Evolutionary conservation across 371 early-diverging fungal species (phyloP).

Genomic region (Mucor lusitanicus): DNA sequence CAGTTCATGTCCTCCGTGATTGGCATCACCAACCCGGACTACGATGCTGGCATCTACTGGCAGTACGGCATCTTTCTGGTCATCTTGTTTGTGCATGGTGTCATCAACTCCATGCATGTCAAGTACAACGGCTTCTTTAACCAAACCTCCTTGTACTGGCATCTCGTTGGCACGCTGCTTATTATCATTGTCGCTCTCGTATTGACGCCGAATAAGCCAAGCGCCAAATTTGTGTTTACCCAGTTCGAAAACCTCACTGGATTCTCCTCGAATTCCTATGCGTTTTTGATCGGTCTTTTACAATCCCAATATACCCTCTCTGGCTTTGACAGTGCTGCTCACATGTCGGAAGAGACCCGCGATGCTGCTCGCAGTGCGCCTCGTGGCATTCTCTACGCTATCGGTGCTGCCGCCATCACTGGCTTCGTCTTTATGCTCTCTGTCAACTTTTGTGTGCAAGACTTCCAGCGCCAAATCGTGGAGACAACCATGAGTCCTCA

Average conservation of each 20-base stretch:
- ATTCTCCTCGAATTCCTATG: slow-evolving; percentile 42
- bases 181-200: slow-evolving; percentile 60
- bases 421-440: slow-evolving; percentile 45
- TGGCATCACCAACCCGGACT: slow-evolving; percentile 37
- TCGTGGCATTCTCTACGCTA: slow-evolving; percentile 60
- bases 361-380: slow-evolving; percentile 68
- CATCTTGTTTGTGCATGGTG: slow-evolving; percentile 53
- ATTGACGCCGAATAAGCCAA: slow-evolving; percentile 48
- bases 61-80: slow-evolving; percentile 44
- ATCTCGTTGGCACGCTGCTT: slow-evolving; percentile 60
- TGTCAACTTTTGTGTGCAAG: slow-evolving; percentile 46
- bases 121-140: slow-evolving; percentile 57
- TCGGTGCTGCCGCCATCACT: slow-evolving; percentile 45
- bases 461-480: slow-evolving; percentile 47
- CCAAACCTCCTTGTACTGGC: slow-evolving; percentile 61
- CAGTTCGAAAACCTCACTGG: slow-evolving; percentile 49
- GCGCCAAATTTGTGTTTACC: slow-evolving; percentile 48
- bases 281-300: slow-evolving; percentile 48
- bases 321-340: slow-evolving; percentile 78
- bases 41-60: slow-evolving; percentile 44
- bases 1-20: slow-evolving; percentile 53
- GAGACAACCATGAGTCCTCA: slow-evolving; percentile 41
- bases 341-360: slow-evolving; percentile 78
- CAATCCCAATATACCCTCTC: slow-evolving; percentile 58
- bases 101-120: slow-evolving; percentile 59